These are phyloP conservation scores for Aspergillus intermedius DNA, from an alignment of 2,329 filamentous ascomycete genomes.

Conservation along the genomic window DNA sequence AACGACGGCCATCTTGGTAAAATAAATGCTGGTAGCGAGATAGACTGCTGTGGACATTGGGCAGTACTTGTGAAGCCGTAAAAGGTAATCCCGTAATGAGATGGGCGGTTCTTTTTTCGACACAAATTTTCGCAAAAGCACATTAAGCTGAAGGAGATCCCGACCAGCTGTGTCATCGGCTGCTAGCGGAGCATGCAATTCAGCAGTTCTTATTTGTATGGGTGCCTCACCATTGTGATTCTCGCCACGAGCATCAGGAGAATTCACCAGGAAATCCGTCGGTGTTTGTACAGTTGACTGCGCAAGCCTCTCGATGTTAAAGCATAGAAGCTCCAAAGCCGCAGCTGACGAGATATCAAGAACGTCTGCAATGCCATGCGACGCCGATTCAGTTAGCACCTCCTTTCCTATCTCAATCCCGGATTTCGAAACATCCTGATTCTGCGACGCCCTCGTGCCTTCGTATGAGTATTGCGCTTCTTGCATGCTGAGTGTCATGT, in stretches of 20 bases:
- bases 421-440: neutral
- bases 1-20: constrained; percentile 70
- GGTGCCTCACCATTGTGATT: constrained; percentile 17
- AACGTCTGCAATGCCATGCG: constrained; percentile 31
- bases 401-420: neutral
- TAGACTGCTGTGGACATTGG: constrained; percentile 93
- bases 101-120: constrained; percentile 82
- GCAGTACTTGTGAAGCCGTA: constrained; percentile 81
- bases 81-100: constrained; percentile 73
- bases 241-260: constrained; percentile 46
- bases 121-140: constrained; percentile 89
- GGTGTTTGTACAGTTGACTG: constrained; percentile 55
- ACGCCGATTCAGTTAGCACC: neutral
- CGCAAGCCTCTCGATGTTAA: constrained; percentile 53
- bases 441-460: constrained; percentile 1
- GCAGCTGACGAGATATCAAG: constrained; percentile 65
- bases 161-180: constrained; percentile 53
- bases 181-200: constrained; percentile 30
- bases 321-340: constrained; percentile 73
- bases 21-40: constrained; percentile 80
- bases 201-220: constrained; percentile 20
- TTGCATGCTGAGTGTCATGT: constrained; percentile 3
- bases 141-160: constrained; percentile 69
- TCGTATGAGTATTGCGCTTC: constrained; percentile 7
- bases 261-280: constrained; percentile 3